These are phyloP conservation scores for Cicer yamashitae DNA, from an alignment of 306 rosid species.

Conservation along the genomic window DNA sequence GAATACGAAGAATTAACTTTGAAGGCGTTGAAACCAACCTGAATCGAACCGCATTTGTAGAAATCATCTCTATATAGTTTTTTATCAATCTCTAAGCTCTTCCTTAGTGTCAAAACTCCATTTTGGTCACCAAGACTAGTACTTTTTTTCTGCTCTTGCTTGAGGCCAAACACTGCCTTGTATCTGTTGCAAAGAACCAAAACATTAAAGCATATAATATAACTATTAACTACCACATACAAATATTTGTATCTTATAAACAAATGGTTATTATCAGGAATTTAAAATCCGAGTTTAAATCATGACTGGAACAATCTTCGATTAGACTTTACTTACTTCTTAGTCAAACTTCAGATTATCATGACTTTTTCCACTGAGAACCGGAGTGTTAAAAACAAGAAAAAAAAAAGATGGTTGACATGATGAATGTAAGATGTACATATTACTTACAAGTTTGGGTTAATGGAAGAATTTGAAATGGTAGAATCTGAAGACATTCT, in stretches of 20 bases:
- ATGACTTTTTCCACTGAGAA: too few relatives aligned
- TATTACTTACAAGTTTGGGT: conserved; percentile 71
- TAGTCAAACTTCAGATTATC: too few relatives aligned
- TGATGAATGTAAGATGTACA: not conserved
- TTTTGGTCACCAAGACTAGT: conserved; percentile 42
- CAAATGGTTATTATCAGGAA: too few relatives aligned
- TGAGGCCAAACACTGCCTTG: conserved; percentile 70
- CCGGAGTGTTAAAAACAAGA: too few relatives aligned
- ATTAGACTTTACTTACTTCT: too few relatives aligned
- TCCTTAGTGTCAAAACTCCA: conserved; percentile 39
- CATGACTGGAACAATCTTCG: too few relatives aligned
- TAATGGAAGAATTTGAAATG: conserved; percentile 58
- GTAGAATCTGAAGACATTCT: conserved; percentile 71
- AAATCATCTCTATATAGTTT: conserved; percentile 45
- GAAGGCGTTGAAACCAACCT: conserved; percentile 54
- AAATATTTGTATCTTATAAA: not conserved
- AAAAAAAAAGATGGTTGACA: not conserved
- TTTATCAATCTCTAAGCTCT: conserved; percentile 46
- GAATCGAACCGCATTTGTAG: conserved; percentile 45
- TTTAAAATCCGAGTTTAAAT: too few relatives aligned
- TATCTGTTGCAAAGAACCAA: conserved; percentile 56
- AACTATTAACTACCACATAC: conserved; percentile 10
- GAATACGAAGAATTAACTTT: not conserved
- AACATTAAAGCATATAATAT: conserved; percentile 35
- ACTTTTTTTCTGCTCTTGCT: conserved; percentile 48